Evolutionary conservation across 345 rosid species (phyloP), one percentile per base, ranked within the genome.

Genomic region (Boechera retrofracta): DNA sequence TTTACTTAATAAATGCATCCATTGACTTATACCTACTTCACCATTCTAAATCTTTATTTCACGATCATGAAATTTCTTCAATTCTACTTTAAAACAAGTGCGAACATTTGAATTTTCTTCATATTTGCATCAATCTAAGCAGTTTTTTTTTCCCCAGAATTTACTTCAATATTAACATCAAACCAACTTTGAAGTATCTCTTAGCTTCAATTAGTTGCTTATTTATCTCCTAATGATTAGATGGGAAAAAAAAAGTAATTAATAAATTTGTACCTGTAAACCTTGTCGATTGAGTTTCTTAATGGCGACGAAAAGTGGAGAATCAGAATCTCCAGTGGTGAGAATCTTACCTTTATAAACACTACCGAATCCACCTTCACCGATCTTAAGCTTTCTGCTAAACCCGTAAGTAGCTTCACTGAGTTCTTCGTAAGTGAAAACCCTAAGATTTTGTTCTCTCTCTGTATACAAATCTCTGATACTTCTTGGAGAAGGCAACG

Each of bases 361-460:
- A 69, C 71, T 63, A 42, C 97, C 97, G 16, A 94, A 94, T 7
- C 98, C 98, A 29, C 98, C 98, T 85, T 94, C 96, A 4, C 98
- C 98, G 38, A 94, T 86, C 89, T 85, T 90, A 33, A 82, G 82
- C 41, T 56, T 72, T 77, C 91, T 79, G 72, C 24, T 87, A 81
- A 94, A 94, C 54, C 85, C 88, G 68, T 54, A 15, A 4, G 98
- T 91, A 7, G 97, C 97, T 24, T 83, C 80, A 44, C 81, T 85
- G 48, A 94, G 94, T 85, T 94, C 98, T 12, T 86, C 59, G 77
- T 82, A 87, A 15, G 88, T 74, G 77, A 91, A 94, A 33, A 84
- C 93, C 72, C 91, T 73, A 72, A 91, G 82, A 29, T 86, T 87
- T 21, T 83, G 87, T 74, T 87, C 90, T 65, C 86, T 89, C 63